Evolutionary conservation across 2,329 filamentous ascomycete species (phyloP).

Genomic region (Nemania diffusa): DNA sequence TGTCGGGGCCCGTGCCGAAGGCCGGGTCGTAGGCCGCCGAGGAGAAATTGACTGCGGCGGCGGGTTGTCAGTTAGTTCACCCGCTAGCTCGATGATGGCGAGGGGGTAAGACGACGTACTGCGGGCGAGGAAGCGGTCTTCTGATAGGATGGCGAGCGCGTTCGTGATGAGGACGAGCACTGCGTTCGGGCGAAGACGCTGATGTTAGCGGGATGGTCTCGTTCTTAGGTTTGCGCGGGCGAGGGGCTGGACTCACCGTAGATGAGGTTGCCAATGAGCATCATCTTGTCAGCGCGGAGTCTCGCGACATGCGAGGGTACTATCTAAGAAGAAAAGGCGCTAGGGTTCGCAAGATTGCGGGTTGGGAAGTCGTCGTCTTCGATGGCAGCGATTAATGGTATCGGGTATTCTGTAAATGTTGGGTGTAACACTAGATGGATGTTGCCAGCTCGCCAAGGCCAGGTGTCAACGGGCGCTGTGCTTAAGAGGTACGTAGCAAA

Average conservation of each 20-base stretch:
- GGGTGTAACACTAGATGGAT: too few species aligned
- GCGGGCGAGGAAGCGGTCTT: constrained; percentile 91
- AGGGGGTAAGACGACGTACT: constrained; percentile 63
- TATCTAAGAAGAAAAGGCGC: constrained; percentile 2
- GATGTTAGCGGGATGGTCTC: constrained; percentile 34
- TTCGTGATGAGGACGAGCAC: constrained; percentile 91
- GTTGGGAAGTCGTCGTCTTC: background rate
- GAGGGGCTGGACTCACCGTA: constrained; percentile 65
- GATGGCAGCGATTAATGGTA: background rate
- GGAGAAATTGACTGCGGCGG: constrained; percentile 84
- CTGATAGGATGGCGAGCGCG: constrained; percentile 90
- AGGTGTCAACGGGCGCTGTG: constrained; percentile 33
- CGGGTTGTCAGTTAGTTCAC: constrained; percentile 53
- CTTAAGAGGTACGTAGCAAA: constrained; percentile 1
- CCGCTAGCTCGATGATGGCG: background rate
- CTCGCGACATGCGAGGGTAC: constrained; percentile 29
- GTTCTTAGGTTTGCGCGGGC: background rate
- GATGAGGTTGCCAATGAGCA: constrained; percentile 77
- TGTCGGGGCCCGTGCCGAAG: constrained; percentile 78
- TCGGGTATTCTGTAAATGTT: too few species aligned
- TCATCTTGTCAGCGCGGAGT: constrained; percentile 61
- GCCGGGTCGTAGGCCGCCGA: constrained; percentile 75
- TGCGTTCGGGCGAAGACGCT: constrained; percentile 49
- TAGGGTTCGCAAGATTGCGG: constrained; percentile 3
- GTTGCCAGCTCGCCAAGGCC: constrained; percentile 27